Evolutionary conservation across 2,329 filamentous ascomycete genomes (phyloP), one percentile per base, ranked within the genome.

Genomic region (Magnaporthiopsis rhizophila): DNA sequence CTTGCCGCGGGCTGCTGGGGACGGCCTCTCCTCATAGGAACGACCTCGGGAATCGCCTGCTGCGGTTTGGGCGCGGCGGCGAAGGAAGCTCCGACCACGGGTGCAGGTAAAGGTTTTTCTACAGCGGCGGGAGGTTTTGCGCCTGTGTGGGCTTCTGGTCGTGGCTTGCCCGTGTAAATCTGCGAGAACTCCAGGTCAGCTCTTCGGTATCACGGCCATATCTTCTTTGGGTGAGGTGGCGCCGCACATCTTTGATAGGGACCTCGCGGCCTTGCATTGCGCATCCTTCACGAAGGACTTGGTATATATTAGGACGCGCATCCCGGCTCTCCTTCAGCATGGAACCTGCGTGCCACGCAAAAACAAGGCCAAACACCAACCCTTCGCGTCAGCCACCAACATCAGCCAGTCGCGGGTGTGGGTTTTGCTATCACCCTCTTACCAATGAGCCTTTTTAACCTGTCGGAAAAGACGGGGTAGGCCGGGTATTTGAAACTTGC

Each of bases 401-500:
- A 30, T 24, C 26, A 34, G 24, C 18, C 26, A 26, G 36, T 38
- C 13, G 15, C 36, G 12, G 34, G 12, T 26, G 30, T 18, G 30
- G 9, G 21, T 34, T 28, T 28, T n/a, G 28, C 18, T 32, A 6
- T 32, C 38, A 32, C 26, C 21, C 12, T 45, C 82, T 74, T 79
- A 96, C 92, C 90, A 73, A 98, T 98, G 57, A 99, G 80, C 71
- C 89, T 87, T 80, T 97, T 97, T 64, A 97, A 78, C 64, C 89
- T 86, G 69, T 96, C 91, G 0, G 95, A 97, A 74, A 99, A 99
- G 24, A 85, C 80, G 34, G 95, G 95, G 72, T 97, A 92, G 66
- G 83, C 86, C 7, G 94, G 95, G 71, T 91, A 99, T 72, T 91
- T 93, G 82, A 91, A 98, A 75, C 87, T 96, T 62, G 95, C 95